A percentile compares a stretch with the other conserved stretches of the same genome.
Conservation (phyloP, 805 yeast genomes). For the Yarrowia sp. region DNA sequence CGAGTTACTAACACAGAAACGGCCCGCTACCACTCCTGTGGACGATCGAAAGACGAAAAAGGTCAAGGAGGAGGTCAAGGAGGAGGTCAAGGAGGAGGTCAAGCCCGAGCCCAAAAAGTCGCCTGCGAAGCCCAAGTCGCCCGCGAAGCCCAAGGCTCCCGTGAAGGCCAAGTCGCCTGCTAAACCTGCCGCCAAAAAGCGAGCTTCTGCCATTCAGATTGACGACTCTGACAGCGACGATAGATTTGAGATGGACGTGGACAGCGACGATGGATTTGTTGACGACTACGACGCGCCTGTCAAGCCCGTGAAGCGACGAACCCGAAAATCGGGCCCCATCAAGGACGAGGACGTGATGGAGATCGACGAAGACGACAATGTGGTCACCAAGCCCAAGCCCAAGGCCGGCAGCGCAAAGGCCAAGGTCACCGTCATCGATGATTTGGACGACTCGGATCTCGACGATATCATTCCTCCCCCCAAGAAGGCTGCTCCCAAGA, state of each 20-base stretch:
- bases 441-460: conserved; percentile 13
- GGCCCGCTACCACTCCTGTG: neutral
- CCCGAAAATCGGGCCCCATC: conserved; percentile 1
- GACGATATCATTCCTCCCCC: conserved; percentile 15
- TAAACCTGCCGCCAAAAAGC: neutral
- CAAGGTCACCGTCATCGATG: conserved; percentile 1
- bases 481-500: conserved; percentile 16
- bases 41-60: neutral
- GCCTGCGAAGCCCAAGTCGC: neutral
- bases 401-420: neutral
- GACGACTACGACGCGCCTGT: conserved; percentile 3
- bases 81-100: neutral
- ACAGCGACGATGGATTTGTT: conserved; percentile 11
- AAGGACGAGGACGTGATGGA: conserved; percentile 12
- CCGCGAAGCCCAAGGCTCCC: neutral
- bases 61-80: neutral
- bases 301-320: conserved; percentile 10
- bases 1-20: conserved; percentile 15
- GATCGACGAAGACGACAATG: conserved; percentile 12
- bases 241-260: neutral
- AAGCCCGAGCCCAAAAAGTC: neutral
- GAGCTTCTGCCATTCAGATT: neutral
- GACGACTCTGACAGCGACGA: conserved; percentile 5
- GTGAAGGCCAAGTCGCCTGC: neutral
- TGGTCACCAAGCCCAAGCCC: neutral